Percentiles rank a stretch among this genome's conserved stretches.
Conservation (phyloP, 1,139 yeast genomes). For the Arxiozyma slooffiae region DNA sequence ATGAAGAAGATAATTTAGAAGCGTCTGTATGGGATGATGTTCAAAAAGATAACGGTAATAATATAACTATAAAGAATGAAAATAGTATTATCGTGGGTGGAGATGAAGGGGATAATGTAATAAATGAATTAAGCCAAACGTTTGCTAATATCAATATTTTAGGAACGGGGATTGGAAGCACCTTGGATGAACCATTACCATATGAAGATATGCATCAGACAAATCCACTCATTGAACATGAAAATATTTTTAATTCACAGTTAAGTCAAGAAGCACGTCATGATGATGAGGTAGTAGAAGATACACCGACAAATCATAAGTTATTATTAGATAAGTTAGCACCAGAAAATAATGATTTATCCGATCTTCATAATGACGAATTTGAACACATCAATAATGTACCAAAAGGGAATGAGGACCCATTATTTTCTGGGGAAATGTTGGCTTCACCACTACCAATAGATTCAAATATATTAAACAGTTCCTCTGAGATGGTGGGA, state of each 20-base stretch:
- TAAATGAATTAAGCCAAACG: slow-evolving; percentile 16
- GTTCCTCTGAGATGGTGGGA: background rate
- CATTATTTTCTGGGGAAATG: slow-evolving; percentile 19
- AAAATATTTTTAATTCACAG: background rate
- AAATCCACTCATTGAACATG: background rate
- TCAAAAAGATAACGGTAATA: background rate
- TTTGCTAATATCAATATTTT: slow-evolving; percentile 11
- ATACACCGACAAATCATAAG: background rate
- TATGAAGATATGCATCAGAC: background rate
- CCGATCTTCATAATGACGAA: slow-evolving; percentile 11
- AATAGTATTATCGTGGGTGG: slow-evolving; percentile 24
- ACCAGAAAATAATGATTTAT: slow-evolving; percentile 22
- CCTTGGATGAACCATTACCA: background rate
- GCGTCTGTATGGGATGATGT: slow-evolving; percentile 29
- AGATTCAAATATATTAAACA: background rate
- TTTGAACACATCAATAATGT: slow-evolving; percentile 3
- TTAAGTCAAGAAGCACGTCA: background rate
- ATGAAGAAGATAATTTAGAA: slow-evolving; percentile 17
- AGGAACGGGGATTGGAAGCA: background rate
- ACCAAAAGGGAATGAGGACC: slow-evolving; percentile 11
- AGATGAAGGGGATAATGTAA: slow-evolving; percentile 5
- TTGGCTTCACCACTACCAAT: slow-evolving; percentile 14
- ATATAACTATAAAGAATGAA: too few species aligned
- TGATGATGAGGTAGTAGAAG: background rate
- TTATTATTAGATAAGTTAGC: slow-evolving; percentile 18